Conservation (phyloP, 129 eudicot genomes). For the Pseudognaphalium luteoalbum region DNA sequence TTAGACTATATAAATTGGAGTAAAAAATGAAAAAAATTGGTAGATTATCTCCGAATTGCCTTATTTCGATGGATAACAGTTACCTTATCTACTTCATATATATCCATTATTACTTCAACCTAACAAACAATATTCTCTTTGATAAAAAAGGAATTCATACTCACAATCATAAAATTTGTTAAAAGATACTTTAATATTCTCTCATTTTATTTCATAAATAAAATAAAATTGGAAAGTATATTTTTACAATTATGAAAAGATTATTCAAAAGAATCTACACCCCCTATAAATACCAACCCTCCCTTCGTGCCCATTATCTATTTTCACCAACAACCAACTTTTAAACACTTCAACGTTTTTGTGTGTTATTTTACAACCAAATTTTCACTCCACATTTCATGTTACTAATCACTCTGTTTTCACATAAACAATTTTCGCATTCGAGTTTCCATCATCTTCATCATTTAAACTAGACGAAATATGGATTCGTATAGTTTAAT, state of each 20-base stretch:
- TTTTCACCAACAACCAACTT: conserved; percentile 4
- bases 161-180: neutral
- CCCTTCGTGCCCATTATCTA: neutral
- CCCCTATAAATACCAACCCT: conserved; percentile 27
- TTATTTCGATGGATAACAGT: too few species aligned
- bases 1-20: too few species aligned
- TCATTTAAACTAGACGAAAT: neutral
- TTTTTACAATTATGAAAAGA: conserved; percentile 13
- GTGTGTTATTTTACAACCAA: neutral
- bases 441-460: neutral
- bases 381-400: conserved; percentile 18
- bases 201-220: neutral
- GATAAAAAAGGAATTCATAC: neutral
- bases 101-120: too few species aligned
- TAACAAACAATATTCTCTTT: too few species aligned
- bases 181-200: too few species aligned
- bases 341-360: conserved; percentile 10
- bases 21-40: too few species aligned
- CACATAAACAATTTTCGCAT: neutral
- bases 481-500: conserved; percentile 33
- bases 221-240: conserved; percentile 5
- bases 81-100: too few species aligned
- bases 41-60: too few species aligned
- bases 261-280: conserved; percentile 5
- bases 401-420: neutral